Percentiles rank a stretch among this genome's conserved stretches.
phyloP scores from a whole-genome alignment of 2,329 filamentous ascomycete genomes.

The Trichoderma arundinaceum region DNA sequence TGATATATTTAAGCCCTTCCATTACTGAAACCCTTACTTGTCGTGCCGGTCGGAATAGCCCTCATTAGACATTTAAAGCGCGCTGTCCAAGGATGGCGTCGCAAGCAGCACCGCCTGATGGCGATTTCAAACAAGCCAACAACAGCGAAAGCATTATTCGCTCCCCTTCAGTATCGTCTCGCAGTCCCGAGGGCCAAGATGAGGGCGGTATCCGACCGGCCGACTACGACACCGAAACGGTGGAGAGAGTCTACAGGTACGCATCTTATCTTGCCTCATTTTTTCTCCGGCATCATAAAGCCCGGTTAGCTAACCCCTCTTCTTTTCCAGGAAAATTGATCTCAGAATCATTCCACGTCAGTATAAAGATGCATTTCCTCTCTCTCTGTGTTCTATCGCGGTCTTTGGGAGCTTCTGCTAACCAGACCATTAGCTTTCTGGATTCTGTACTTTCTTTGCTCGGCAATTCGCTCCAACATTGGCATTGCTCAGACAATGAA shows the following conservation, averaged over 20 bases:
- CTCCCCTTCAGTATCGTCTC: slow-evolving; percentile 20
- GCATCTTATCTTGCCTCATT: not conserved
- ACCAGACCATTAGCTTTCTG: slow-evolving; percentile 68
- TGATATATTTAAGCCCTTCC: not conserved
- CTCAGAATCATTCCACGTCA: slow-evolving; percentile 64
- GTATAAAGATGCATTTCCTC: slow-evolving; percentile 27
- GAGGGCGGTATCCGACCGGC: slow-evolving; percentile 43
- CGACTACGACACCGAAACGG: slow-evolving; percentile 56
- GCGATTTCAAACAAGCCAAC: slow-evolving; percentile 24
- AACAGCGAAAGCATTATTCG: not conserved
- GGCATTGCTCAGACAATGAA: slow-evolving; percentile 97
- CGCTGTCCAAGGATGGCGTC: slow-evolving; percentile 12
- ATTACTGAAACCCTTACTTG: not conserved
- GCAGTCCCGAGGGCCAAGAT: slow-evolving; percentile 35
- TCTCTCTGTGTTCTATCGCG: not conserved
- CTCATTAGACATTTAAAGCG: not conserved
- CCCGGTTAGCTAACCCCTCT: not conserved
- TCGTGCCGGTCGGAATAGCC: slow-evolving; percentile 31
- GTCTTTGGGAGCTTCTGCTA: not conserved
- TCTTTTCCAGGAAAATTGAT: slow-evolving; percentile 58
- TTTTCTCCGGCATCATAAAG: not conserved
- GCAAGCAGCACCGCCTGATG: slow-evolving; percentile 23
- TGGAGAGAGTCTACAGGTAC: slow-evolving; percentile 61
- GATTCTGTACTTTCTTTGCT: slow-evolving; percentile 89
- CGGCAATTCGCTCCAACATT: slow-evolving; percentile 88